phyloP scores from a whole-genome alignment of 805 yeast species.

The Saturnispora dispora region DNA sequence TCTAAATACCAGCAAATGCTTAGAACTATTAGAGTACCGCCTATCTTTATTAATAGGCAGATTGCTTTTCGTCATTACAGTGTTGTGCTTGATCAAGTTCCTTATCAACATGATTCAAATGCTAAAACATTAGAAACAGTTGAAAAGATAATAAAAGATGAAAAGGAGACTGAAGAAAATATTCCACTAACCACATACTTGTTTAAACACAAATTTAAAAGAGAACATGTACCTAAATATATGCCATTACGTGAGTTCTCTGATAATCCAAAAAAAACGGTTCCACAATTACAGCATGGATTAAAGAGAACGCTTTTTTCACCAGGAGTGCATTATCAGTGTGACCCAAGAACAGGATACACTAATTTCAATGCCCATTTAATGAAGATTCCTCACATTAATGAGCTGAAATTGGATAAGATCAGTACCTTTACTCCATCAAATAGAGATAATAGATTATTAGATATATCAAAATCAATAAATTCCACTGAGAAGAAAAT shows the following conservation, averaged over 20 bases:
- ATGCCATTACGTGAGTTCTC: constrained; percentile 14
- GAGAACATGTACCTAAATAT: constrained; percentile 11
- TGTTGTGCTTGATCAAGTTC: not conserved
- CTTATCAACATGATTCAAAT: not conserved
- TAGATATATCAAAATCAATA: constrained; percentile 33
- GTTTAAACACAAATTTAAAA: not conserved
- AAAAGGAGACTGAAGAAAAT: not conserved
- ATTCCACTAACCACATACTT: constrained; percentile 2
- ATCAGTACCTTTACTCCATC: constrained; percentile 54
- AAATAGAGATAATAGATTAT: constrained; percentile 49
- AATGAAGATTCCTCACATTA: constrained; percentile 48
- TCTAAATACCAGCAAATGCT: not conserved
- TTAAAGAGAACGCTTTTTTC: constrained; percentile 67
- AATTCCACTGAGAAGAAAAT: constrained; percentile 13
- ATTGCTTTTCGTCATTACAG: not conserved
- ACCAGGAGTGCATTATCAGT: constrained; percentile 71
- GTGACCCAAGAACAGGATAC: constrained; percentile 69
- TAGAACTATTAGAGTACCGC: not conserved
- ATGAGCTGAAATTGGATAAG: constrained; percentile 55
- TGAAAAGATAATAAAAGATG: not conserved
- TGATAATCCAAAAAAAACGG: constrained; percentile 10
- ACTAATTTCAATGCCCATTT: constrained; percentile 60
- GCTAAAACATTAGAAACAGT: not conserved
- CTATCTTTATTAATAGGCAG: not conserved
- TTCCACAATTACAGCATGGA: constrained; percentile 57